Base-by-base conservation (phyloP, 2,329 filamentous ascomycete species). In the Botrytis sinoallii region DNA sequence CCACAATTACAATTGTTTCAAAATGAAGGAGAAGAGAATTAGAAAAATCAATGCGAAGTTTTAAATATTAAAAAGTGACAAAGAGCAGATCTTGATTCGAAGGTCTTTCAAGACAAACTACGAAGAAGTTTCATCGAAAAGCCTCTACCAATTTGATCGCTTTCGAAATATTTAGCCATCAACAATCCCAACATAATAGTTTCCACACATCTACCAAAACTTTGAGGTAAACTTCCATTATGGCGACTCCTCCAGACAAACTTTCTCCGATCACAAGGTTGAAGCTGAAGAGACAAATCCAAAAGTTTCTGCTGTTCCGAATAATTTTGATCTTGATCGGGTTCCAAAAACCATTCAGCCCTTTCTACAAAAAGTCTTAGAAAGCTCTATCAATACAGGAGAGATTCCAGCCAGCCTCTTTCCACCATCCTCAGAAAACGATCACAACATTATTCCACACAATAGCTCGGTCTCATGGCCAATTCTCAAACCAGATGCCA, bases 121-220 rank as follows among this genome's bases (percentile, higher is more conserved):
- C 18, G 8, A 40, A 64, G 9, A 29, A 0, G 18, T 10, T 6
- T 7, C 0, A 1, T 42, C 14, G 4, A 10, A 64, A 64, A 12
- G 0, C 8, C 9, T 44, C 1, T 3, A 44, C 9, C 4, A 2
- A 10, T 32, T 22, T 32, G 25, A 32, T 6, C 5, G 12, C 5
- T 4, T 29, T 32, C 6, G 9, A 29, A 32, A 14, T 12, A 22
- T 46, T 10, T 1, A 32, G 9, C 40, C 25, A 46, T n/a, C 59
- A 32, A 32, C 18, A 25, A 14, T 22, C 32, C 18, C 16, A 22
- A 32, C 38, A 22, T 5, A 32, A 29, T 7, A 6, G 12, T 22
- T 25, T 40, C 10, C 9, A 65, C n/a, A 2, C 25, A 6, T 7
- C 18, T 44, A 25, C 40, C 40, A 7, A 32, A 22, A 8, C 2